Evolutionary conservation across 257 asterid genomes (phyloP), one percentile per base, ranked within the genome.

Genomic region (Fraxinus quadrangulata): DNA sequence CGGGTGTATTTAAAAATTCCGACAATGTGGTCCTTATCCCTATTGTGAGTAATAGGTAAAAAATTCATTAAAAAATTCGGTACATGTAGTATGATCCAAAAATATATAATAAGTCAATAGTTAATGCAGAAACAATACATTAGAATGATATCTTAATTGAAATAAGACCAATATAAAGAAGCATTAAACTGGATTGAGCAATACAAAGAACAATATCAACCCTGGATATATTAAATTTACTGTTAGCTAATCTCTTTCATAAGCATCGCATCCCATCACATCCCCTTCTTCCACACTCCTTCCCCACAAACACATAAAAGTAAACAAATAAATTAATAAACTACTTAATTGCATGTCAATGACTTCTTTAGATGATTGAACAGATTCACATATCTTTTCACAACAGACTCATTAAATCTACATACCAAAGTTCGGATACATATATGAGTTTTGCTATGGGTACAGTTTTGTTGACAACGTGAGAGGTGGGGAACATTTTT

Each of bases 21-120:
- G 28, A 26, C 28, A 26, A 26, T 26, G 28, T 26, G 28, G 28
- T 26, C 28, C 28, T 26, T 26, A 26, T 26, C 28, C 28, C 28
- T 26, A 26, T 26, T 26, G 28, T 26, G 28, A 26, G 28, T 26
- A 26, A 1, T 26, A 26, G 28, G 28, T 26, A 26, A 26, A 26
- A 26, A 1, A 26, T 26, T 26, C 28, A 26, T 26, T 26, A 26
- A 26, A 26, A 26, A 26, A 26, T 26, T 26, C 28, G 28, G 28
- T 26, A 26, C 28, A 26, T 26, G 28, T 26, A 26, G 28, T 1
- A 26, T 26, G 28, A 26, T 26, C 28, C 28, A 75, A 67, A 23
- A 76, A 74, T 66, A n/a, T 45, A 79, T 42, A 37, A 24, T 26
- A 34, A 79, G 74, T 30, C 21, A 56, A 67, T 63, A 45, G 28